phyloP scores from a whole-genome alignment of 495 filamentous ascomycete genomes.

The Tuber melanosporum region DNA sequence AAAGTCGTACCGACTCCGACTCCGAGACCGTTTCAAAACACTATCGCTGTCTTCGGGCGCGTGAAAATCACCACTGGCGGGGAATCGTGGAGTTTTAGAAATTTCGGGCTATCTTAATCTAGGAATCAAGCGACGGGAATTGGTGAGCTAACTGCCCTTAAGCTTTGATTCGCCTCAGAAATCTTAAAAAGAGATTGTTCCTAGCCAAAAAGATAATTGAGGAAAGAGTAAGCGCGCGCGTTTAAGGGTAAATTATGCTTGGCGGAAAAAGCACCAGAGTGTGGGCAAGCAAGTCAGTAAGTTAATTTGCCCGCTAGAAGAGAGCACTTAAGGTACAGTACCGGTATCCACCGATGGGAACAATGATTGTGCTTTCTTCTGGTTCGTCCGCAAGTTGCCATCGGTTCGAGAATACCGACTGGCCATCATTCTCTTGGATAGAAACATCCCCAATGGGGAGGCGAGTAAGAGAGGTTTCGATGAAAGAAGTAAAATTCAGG shows the following conservation, averaged over 20 bases:
- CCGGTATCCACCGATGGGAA: background rate
- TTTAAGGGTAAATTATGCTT: background rate
- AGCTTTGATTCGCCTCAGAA: background rate
- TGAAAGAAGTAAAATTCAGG: slow-evolving; percentile 1
- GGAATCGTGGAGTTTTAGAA: background rate
- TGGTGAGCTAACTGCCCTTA: background rate
- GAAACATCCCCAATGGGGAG: background rate
- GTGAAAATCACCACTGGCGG: background rate
- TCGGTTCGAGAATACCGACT: background rate
- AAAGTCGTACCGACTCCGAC: background rate
- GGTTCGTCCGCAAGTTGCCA: background rate
- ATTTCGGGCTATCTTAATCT: background rate
- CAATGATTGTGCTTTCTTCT: background rate
- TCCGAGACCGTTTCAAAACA: background rate
- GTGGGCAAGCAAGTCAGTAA: background rate
- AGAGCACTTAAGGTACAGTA: background rate
- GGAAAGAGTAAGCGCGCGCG: slow-evolving; percentile 3
- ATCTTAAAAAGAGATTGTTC: background rate
- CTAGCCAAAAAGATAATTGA: background rate
- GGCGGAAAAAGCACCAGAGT: background rate
- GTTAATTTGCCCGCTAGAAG: background rate
- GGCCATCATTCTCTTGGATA: background rate
- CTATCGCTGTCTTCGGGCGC: background rate
- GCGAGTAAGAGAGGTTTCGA: background rate
- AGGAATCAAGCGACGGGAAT: background rate